Evolutionary conservation across 805 yeast genomes (phyloP).

Genomic region (Teunomyces aglyptinius): DNA sequence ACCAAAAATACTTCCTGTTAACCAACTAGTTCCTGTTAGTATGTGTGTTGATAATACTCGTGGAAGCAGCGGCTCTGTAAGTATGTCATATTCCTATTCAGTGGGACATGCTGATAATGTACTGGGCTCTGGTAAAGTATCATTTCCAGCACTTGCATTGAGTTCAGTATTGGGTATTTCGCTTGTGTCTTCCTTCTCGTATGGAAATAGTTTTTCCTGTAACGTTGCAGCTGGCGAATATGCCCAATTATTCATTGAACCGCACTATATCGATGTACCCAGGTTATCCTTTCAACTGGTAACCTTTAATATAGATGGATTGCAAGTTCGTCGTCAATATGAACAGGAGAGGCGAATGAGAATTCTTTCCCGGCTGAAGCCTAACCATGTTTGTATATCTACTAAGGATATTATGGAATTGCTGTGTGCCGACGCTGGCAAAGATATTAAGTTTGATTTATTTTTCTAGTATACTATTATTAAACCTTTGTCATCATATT

Average conservation of each 20-base stretch:
- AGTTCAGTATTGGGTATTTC: not conserved
- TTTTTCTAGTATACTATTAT: not conserved
- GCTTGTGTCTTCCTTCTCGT: not conserved
- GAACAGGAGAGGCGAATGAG: not conserved
- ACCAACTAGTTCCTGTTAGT: not conserved
- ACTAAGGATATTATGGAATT: not conserved
- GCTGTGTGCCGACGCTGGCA: not conserved
- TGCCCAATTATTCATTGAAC: constrained; percentile 4
- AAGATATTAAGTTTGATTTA: not conserved
- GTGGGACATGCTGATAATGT: not conserved
- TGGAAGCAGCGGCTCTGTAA: constrained; percentile 2
- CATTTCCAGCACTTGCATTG: not conserved
- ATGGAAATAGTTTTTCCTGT: not conserved
- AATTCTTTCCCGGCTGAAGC: not conserved
- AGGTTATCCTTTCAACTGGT: not conserved
- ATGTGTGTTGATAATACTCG: constrained; percentile 1
- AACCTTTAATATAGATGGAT: not conserved
- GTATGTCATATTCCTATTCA: not conserved
- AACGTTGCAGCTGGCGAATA: not conserved
- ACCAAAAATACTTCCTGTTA: not conserved
- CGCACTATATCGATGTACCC: constrained; percentile 3
- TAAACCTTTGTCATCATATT: not conserved
- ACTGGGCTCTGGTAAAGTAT: not conserved
- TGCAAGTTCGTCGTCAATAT: not conserved
- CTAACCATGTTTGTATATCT: constrained; percentile 2